These are phyloP conservation scores for Vaccinium darrowii DNA, from an alignment of 148 eudicot species.

Conservation along the genomic window DNA sequence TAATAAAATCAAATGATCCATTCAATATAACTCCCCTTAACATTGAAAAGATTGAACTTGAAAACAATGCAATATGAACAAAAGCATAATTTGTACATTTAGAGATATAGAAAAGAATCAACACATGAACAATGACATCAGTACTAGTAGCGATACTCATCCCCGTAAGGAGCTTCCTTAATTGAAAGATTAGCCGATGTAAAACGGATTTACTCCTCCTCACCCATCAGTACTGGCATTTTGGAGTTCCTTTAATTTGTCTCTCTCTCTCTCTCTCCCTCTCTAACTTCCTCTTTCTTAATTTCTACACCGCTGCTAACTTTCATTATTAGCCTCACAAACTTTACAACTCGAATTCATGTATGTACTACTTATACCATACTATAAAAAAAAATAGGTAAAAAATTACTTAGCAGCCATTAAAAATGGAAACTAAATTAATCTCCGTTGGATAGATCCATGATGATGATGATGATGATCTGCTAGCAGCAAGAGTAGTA, in stretches of 20 bases:
- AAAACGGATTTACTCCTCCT: not conserved
- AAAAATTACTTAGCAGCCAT: not conserved
- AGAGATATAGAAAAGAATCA: not conserved
- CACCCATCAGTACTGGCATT: not conserved
- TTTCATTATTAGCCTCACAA: not conserved
- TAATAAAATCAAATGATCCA: too few species aligned
- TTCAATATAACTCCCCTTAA: too few species aligned
- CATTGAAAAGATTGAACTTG: not conserved
- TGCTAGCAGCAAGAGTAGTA: constrained; percentile 49
- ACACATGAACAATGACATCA: not conserved
- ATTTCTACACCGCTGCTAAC: not conserved
- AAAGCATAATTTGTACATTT: not conserved
- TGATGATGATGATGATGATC: too few species aligned
- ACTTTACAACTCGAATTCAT: not conserved
- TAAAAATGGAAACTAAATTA: constrained; percentile 2
- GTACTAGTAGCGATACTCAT: too few species aligned
- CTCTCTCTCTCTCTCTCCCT: constrained; percentile 5
- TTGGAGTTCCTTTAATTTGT: not conserved
- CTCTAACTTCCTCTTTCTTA: not conserved
- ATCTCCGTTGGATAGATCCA: not conserved
- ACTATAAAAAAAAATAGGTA: not conserved
- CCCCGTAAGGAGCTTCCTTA: not conserved
- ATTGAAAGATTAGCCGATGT: constrained; percentile 6
- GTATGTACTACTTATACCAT: not conserved
- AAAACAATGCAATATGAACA: not conserved